phyloP scores from a whole-genome alignment of 441 rosid species.

The Gossypium schwendimanii region DNA sequence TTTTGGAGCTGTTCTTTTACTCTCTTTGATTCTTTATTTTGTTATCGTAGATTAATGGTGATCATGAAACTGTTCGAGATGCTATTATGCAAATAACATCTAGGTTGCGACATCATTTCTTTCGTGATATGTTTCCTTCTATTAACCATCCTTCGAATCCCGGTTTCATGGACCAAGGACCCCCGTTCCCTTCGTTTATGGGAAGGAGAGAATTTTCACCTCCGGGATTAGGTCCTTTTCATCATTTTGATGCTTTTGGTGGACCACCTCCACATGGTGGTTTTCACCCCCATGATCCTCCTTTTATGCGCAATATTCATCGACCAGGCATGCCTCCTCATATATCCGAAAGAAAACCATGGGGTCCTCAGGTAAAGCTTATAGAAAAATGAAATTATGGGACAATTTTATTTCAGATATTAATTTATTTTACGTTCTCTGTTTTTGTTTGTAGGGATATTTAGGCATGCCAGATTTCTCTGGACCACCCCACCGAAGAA shows the following conservation, averaged over 20 bases:
- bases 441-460: conserved; percentile 35
- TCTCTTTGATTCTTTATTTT: conserved; percentile 6
- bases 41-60: conserved; percentile 52
- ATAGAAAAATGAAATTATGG: background rate
- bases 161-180: conserved; percentile 43
- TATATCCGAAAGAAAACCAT: conserved; percentile 49
- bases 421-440: conserved; percentile 12
- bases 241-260: conserved; percentile 46
- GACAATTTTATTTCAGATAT: background rate
- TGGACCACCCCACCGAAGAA: conserved; percentile 49
- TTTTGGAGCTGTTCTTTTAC: background rate
- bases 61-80: conserved; percentile 58
- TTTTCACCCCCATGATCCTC: conserved; percentile 45
- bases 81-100: conserved; percentile 66
- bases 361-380: conserved; percentile 57
- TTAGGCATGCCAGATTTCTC: conserved; percentile 47
- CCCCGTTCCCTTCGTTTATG: conserved; percentile 46
- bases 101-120: conserved; percentile 56
- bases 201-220: conserved; percentile 72
- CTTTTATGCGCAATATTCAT: conserved; percentile 43
- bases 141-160: conserved; percentile 44
- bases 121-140: conserved; percentile 49
- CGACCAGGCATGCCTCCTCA: conserved; percentile 46
- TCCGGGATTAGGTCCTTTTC: conserved; percentile 46
- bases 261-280: conserved; percentile 49